A percentile compares a stretch with the other conserved stretches of the same genome.
Evolutionary conservation across 2,329 filamentous ascomycete genomes (phyloP).

Genomic region (Alternaria hordeiaustralica): DNA sequence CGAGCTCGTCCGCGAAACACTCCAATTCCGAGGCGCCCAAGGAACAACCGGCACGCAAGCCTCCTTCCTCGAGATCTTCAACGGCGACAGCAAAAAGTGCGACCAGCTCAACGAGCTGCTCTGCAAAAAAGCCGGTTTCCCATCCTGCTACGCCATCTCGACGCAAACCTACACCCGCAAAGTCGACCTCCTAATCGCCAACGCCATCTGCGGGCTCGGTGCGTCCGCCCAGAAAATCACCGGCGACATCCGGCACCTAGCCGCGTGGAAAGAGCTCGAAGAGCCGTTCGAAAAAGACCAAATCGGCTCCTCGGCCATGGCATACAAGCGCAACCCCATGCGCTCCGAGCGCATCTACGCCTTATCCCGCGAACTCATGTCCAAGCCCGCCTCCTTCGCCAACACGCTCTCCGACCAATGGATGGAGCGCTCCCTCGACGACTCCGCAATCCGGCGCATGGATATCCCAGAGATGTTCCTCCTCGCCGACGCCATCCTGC

Average conservation of each 20-base stretch:
- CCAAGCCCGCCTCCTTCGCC: conserved; percentile 60
- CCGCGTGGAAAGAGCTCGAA: conserved; percentile 81
- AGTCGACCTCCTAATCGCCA: conserved; percentile 80
- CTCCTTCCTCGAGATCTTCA: conserved; percentile 74
- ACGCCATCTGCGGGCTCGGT: conserved; percentile 79
- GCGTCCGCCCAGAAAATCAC: conserved; percentile 79
- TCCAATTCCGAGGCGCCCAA: conserved; percentile 73
- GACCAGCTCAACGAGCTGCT: conserved; percentile 69
- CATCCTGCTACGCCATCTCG: conserved; percentile 67
- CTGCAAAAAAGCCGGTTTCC: conserved; percentile 70
- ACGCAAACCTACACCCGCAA: conserved; percentile 81
- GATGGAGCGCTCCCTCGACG: conserved; percentile 81
- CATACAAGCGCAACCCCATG: conserved; percentile 70
- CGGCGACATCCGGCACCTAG: conserved; percentile 75
- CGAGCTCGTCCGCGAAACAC: conserved; percentile 69
- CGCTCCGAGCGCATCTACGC: conserved; percentile 67
- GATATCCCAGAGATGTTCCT: conserved; percentile 58
- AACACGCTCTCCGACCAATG: conserved; percentile 76
- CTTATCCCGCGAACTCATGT: conserved; percentile 63
- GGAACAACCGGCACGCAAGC: conserved; percentile 61
- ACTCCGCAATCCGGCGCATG: conserved; percentile 71
- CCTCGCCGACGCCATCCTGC: conserved; percentile 63
- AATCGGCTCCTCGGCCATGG: conserved; percentile 56
- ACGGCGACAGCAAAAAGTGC: conserved; percentile 65
- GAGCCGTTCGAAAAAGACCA: conserved; percentile 83